phyloP scores from a whole-genome alignment of 495 filamentous ascomycete species.

The Eremomyces bilateralis region DNA sequence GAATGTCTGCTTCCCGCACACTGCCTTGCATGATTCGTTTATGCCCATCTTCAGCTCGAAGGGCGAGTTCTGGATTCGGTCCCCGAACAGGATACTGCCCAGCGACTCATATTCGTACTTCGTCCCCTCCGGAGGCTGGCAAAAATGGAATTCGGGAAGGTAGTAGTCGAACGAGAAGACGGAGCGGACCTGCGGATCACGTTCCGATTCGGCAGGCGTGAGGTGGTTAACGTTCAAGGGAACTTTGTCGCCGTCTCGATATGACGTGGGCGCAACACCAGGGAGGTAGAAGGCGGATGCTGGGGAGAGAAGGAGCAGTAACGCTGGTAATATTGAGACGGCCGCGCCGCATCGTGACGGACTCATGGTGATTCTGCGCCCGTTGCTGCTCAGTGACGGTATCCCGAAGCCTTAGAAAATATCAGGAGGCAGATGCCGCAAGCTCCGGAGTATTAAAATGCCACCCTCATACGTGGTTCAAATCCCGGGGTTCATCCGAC shows the following conservation, averaged over 20 bases:
- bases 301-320: too few relatives aligned
- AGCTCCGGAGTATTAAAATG: too few relatives aligned
- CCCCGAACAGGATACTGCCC: conserved; percentile 90
- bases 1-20: conserved; percentile 46
- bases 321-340: too few relatives aligned
- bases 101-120: conserved; percentile 65
- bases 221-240: conserved; percentile 82
- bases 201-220: conserved; percentile 54
- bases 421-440: too few relatives aligned
- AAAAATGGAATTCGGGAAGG: conserved; percentile 67
- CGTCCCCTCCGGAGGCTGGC: conserved; percentile 50
- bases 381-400: too few relatives aligned
- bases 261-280: conserved; percentile 86
- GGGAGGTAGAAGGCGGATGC: conserved; percentile 82
- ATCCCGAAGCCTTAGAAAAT: too few relatives aligned
- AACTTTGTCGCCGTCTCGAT: conserved; percentile 52
- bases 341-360: too few relatives aligned
- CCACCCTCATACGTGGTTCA: too few relatives aligned
- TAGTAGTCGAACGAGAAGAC: conserved; percentile 94
- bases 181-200: conserved; percentile 64
- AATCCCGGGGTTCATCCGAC: too few relatives aligned
- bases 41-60: conserved; percentile 66
- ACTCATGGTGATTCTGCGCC: too few relatives aligned
- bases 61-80: conserved; percentile 81
- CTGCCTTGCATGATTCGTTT: conserved; percentile 67